Evolutionary conservation across 306 rosid species (phyloP).

Genomic region (Trichosanthes cucumerina): DNA sequence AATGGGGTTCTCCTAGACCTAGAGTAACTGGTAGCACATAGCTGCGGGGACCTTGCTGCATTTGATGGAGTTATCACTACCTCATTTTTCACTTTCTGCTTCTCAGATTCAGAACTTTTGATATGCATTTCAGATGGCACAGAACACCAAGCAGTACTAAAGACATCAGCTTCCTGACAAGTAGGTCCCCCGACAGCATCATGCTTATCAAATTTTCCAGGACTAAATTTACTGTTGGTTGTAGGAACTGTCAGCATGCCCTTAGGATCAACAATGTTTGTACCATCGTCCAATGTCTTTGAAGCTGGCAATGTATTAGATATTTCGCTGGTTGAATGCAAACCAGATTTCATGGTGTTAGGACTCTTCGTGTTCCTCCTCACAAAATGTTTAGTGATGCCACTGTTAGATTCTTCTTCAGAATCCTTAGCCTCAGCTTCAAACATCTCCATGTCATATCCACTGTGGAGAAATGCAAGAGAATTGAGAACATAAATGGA

Average conservation of each 20-base stretch:
- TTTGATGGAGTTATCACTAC: conserved; percentile 22
- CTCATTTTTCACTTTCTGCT: conserved; percentile 14
- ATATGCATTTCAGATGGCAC: conserved; percentile 16
- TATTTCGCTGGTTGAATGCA: conserved; percentile 16
- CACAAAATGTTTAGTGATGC: conserved; percentile 25
- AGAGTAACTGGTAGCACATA: conserved; percentile 21
- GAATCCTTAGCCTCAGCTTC: conserved; percentile 89
- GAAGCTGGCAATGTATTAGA: conserved; percentile 20
- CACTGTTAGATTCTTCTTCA: conserved; percentile 60
- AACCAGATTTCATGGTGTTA: conserved; percentile 20
- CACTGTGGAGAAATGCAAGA: conserved; percentile 42
- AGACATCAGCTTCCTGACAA: conserved; percentile 22
- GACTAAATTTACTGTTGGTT: neutral
- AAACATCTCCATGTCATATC: conserved; percentile 62
- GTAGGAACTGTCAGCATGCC: neutral
- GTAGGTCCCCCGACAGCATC: conserved; percentile 11
- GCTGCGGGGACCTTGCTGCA: conserved; percentile 24
- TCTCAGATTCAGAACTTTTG: conserved; percentile 22
- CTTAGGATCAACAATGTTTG: conserved; percentile 5
- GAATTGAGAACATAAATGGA: conserved; percentile 13
- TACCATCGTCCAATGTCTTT: conserved; percentile 15
- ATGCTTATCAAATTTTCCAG: conserved; percentile 15
- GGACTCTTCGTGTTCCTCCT: conserved; percentile 37
- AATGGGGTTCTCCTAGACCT: conserved; percentile 31
- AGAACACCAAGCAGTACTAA: conserved; percentile 12